phyloP scores from a whole-genome alignment of 179 eudicot species.

The Beta macrorhiza region DNA sequence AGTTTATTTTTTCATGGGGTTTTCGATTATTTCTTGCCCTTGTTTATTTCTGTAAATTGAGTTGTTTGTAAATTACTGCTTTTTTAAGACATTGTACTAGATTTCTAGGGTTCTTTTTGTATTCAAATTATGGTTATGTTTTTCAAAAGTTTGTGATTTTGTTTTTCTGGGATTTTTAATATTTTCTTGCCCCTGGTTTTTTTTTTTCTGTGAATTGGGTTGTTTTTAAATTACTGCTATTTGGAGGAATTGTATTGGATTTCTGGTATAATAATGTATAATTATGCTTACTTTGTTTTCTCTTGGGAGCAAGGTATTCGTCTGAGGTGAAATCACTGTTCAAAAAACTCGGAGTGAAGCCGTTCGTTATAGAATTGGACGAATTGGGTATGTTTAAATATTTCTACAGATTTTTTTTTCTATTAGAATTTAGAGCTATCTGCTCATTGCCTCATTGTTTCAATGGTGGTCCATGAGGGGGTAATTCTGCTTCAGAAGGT shows the following conservation, averaged over 20 bases:
- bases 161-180: background rate
- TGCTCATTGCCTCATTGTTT: background rate
- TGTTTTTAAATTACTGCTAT: background rate
- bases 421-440: background rate
- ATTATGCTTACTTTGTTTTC: background rate
- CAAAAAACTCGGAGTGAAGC: conserved; percentile 74
- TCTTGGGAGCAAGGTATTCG: conserved; percentile 59
- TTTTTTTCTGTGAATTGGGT: conserved; percentile 18
- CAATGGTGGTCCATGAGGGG: background rate
- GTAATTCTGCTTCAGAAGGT: background rate
- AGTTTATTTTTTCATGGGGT: no score
- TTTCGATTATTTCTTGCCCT: no score
- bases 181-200: background rate
- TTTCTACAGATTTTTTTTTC: background rate
- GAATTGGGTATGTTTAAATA: conserved; percentile 57
- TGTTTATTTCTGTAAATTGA: no score
- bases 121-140: no score
- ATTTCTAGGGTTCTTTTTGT: no score
- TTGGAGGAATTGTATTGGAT: background rate
- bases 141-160: background rate
- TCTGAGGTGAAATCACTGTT: conserved; percentile 85
- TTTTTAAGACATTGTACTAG: no score
- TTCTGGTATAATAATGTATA: background rate
- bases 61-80: no score
- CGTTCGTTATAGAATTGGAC: conserved; percentile 83